phyloP scores from a whole-genome alignment of 78 protist genomes.

The Dictyostelium discoideum region DNA sequence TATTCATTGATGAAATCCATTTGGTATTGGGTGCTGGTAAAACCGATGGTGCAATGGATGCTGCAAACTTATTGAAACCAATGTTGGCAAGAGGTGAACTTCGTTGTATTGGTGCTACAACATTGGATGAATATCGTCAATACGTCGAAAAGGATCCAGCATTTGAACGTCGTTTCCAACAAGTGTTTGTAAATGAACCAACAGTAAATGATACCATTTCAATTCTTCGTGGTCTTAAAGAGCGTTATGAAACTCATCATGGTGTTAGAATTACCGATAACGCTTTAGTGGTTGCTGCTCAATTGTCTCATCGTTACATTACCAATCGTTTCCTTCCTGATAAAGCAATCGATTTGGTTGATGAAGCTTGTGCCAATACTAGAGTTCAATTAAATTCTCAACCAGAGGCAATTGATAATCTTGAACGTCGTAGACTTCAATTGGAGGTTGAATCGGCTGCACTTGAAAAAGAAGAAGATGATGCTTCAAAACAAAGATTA shows the following conservation, averaged over 20 bases:
- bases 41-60: slow-evolving; percentile 98
- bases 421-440: slow-evolving; percentile 93
- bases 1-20: slow-evolving; percentile 99
- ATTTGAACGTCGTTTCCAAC: slow-evolving; percentile 98
- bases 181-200: slow-evolving; percentile 96
- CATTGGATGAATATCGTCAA: slow-evolving; percentile 97
- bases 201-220: slow-evolving; percentile 95
- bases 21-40: slow-evolving; percentile 98
- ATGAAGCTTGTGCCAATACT: slow-evolving; percentile 96
- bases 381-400: slow-evolving; percentile 96
- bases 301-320: slow-evolving; percentile 95
- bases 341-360: slow-evolving; percentile 99
- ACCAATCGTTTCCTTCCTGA: slow-evolving; percentile 98
- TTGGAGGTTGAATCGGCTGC: slow-evolving; percentile 96
- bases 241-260: slow-evolving; percentile 95
- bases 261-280: slow-evolving; percentile 97
- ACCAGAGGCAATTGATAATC: slow-evolving; percentile 95
- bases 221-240: slow-evolving; percentile 98
- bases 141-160: slow-evolving; percentile 99
- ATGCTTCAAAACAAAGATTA: slow-evolving; percentile 82
- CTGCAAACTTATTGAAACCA: slow-evolving; percentile 99
- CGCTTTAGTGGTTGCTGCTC: slow-evolving; percentile 97
- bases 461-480: slow-evolving; percentile 90
- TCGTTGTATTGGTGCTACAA: slow-evolving; percentile 99
- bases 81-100: slow-evolving; percentile 99